phyloP scores from a whole-genome alignment of 1,284 basidiomycete species.

The Cerrena zonata region DNA sequence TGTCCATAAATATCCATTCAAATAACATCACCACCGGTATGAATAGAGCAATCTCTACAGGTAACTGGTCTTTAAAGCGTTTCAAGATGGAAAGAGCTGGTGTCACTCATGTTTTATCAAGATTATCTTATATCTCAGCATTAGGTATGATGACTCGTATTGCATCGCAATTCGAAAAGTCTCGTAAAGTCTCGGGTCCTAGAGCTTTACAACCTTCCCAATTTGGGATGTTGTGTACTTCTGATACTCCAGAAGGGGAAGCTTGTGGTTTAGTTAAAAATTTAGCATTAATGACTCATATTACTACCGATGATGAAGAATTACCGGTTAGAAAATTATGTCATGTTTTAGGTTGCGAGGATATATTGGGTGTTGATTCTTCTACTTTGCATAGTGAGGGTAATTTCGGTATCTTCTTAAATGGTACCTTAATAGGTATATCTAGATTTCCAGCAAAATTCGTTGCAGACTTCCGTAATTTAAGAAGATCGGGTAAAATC shows the following conservation, averaged over 20 bases:
- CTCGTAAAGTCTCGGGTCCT: constrained; percentile 96
- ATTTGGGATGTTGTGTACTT: constrained; percentile 98
- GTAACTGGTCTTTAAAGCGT: constrained; percentile 98
- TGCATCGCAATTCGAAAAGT: constrained; percentile 98
- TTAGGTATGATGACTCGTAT: constrained; percentile 99
- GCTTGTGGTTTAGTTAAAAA: constrained; percentile 99
- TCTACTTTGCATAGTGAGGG: too few species aligned
- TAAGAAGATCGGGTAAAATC: constrained; percentile 56
- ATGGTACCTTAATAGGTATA: too few species aligned
- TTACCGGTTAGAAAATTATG: constrained; percentile 86
- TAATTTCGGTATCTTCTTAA: too few species aligned
- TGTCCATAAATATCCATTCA: constrained; percentile 87
- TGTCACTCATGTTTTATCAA: constrained; percentile 94
- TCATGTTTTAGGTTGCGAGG: constrained; percentile 93
- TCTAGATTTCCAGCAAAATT: too few species aligned
- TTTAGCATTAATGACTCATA: constrained; percentile 98
- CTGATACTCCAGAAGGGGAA: constrained; percentile 99
- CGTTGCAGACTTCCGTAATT: too few species aligned
- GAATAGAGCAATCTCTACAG: constrained; percentile 95
- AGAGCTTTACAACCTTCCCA: constrained; percentile 96
- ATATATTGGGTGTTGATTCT: too few species aligned
- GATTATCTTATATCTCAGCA: constrained; percentile 93
- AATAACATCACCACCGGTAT: constrained; percentile 96
- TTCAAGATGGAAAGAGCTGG: constrained; percentile 99
- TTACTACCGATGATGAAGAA: constrained; percentile 98